Evolutionary conservation across 768 basidiomycete species (phyloP).

Genomic region (Tephrocybe rancida): DNA sequence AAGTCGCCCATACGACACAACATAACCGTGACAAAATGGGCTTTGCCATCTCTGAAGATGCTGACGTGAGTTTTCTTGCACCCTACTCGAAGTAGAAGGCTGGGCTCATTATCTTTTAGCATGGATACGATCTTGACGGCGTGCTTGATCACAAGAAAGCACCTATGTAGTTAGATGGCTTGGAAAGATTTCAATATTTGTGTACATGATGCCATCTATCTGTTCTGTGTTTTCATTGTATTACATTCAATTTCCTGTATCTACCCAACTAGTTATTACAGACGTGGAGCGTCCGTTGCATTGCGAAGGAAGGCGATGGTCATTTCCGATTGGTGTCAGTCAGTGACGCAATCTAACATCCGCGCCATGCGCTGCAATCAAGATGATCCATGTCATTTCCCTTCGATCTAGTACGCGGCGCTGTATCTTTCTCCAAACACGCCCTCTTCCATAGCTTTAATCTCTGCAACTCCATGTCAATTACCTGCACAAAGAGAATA

Average conservation of each 20-base stretch:
- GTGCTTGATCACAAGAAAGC: constrained; percentile 1
- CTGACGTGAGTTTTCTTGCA: background rate
- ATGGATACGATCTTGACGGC: background rate
- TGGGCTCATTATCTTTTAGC: background rate
- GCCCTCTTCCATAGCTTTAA: constrained; percentile 22
- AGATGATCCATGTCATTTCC: too few species aligned
- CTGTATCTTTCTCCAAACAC: constrained; percentile 20
- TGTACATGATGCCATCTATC: too few species aligned
- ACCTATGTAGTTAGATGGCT: background rate
- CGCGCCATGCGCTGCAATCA: too few species aligned
- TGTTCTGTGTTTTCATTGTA: too few species aligned
- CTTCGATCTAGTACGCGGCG: background rate
- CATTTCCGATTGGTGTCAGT: too few species aligned
- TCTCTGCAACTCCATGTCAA: constrained; percentile 3
- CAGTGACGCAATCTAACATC: too few species aligned
- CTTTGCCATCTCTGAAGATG: background rate
- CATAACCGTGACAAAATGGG: constrained; percentile 4
- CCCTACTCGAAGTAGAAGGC: background rate
- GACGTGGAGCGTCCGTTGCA: too few species aligned
- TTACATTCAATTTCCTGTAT: too few species aligned
- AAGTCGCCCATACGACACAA: constrained; percentile 11
- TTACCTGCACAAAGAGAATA: background rate
- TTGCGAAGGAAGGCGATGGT: too few species aligned
- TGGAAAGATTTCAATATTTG: too few species aligned
- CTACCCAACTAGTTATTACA: too few species aligned